phyloP scores from a whole-genome alignment of 179 eudicot genomes.

The Amaranthus tricolor region DNA sequence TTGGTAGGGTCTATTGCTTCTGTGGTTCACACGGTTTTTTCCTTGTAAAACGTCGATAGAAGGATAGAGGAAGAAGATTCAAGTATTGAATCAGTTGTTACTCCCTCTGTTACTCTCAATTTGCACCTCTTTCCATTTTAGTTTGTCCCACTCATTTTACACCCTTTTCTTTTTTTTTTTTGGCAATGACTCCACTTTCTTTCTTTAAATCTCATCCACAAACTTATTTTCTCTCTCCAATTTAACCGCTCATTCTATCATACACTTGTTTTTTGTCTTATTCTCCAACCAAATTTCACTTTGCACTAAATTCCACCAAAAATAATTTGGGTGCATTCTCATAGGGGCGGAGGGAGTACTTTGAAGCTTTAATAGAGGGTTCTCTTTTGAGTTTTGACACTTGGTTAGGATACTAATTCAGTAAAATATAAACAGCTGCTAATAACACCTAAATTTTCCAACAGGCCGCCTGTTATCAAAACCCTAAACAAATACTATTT shows the following conservation, averaged over 20 bases:
- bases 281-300: too few relatives aligned
- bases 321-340: too few relatives aligned
- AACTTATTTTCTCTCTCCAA: too few relatives aligned
- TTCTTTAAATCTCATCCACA: too few relatives aligned
- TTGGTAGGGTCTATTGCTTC: not conserved
- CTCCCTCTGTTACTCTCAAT: not conserved
- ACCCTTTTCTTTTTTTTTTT: too few relatives aligned
- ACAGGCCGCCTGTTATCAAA: conserved; percentile 5
- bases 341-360: too few relatives aligned
- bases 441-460: conserved; percentile 1
- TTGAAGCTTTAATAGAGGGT: not conserved
- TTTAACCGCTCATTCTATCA: too few relatives aligned
- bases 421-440: not conserved
- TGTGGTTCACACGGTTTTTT: not conserved
- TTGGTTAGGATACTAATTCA: not conserved
- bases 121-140: too few relatives aligned
- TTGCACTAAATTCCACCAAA: too few relatives aligned
- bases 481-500: not conserved
- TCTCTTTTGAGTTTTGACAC: not conserved
- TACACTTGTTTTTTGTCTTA: too few relatives aligned
- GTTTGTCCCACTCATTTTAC: too few relatives aligned
- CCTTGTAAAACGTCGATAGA: conserved; percentile 2
- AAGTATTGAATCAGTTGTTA: not conserved
- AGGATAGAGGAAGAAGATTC: not conserved
- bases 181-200: too few relatives aligned